Evolutionary conservation across 352 stramenopile genomes (phyloP).

Genomic region (Pythium phragmiticola): DNA sequence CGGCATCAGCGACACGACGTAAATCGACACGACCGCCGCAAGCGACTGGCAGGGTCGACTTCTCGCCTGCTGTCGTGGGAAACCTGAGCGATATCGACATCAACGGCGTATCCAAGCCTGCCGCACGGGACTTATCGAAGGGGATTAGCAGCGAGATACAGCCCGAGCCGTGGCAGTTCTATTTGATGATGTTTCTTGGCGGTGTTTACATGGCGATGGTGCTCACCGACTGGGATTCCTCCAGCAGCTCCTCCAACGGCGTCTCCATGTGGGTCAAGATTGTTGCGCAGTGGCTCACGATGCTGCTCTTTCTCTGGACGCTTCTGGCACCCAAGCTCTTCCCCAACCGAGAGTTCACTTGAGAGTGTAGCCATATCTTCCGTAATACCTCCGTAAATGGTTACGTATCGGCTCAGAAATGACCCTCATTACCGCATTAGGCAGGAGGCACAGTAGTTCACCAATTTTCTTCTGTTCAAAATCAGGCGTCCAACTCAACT

Average conservation of each 20-base stretch:
- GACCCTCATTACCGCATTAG: background rate
- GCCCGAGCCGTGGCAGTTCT: conserved; percentile 92
- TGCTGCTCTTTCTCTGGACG: conserved; percentile 94
- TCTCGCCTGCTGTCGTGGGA: conserved; percentile 39
- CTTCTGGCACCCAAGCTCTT: conserved; percentile 93
- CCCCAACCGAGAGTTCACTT: conserved; percentile 91
- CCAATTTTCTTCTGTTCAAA: background rate
- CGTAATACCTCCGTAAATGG: background rate
- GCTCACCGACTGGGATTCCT: conserved; percentile 93
- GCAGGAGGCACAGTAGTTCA: conserved; percentile 8
- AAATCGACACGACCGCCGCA: conserved; percentile 10
- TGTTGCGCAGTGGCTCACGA: conserved; percentile 91
- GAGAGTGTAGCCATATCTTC: conserved; percentile 16
- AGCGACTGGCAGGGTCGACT: conserved; percentile 9
- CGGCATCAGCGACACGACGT: conserved; percentile 4
- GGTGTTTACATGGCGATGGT: conserved; percentile 95
- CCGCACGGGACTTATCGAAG: background rate
- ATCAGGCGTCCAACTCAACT: background rate
- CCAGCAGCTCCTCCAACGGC: conserved; percentile 60
- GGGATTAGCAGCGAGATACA: conserved; percentile 12
- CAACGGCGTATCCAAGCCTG: background rate
- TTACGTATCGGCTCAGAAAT: conserved; percentile 5
- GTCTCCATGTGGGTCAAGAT: conserved; percentile 97
- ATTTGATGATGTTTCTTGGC: conserved; percentile 90
- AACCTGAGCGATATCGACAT: conserved; percentile 42